These are phyloP conservation scores for Populus hybrid DNA, from an alignment of 441 rosid species.

Conservation along the genomic window DNA sequence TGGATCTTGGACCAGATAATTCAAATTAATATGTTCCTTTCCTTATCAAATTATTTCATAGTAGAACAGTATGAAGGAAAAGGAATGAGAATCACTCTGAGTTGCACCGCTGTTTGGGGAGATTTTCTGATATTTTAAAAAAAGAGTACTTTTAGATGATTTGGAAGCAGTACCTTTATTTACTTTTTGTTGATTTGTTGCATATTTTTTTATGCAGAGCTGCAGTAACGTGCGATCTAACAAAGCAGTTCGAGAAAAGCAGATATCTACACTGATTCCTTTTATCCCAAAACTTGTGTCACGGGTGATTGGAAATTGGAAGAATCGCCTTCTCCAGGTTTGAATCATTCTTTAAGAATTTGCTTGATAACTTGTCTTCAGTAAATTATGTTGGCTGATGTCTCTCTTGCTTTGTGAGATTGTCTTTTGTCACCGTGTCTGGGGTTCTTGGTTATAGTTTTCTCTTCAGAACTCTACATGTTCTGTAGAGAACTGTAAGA, in stretches of 20 bases:
- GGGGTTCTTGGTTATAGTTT: background rate
- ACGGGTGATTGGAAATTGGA: constrained; percentile 47
- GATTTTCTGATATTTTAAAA: background rate
- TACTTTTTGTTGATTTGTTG: background rate
- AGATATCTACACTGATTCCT: constrained; percentile 46
- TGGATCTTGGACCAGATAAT: background rate
- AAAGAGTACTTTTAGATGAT: background rate
- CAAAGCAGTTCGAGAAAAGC: constrained; percentile 47
- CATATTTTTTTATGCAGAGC: constrained; percentile 29
- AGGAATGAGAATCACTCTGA: background rate
- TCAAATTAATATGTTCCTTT: background rate
- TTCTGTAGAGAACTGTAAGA: constrained; percentile 3
- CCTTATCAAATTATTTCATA: background rate
- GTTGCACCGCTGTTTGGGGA: background rate
- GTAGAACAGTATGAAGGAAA: background rate
- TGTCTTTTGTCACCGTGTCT: background rate
- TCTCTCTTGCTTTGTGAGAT: constrained; percentile 12
- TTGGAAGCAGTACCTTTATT: background rate
- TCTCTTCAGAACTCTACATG: background rate
- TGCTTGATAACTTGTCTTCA: constrained; percentile 10
- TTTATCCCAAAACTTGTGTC: constrained; percentile 67
- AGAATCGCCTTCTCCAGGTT: constrained; percentile 74
- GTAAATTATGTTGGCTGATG: constrained; percentile 2
- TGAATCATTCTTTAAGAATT: constrained; percentile 20
- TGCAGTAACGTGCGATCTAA: constrained; percentile 36